Evolutionary conservation across 116 monocot genomes (phyloP).

Genomic region (Iris pallida): DNA sequence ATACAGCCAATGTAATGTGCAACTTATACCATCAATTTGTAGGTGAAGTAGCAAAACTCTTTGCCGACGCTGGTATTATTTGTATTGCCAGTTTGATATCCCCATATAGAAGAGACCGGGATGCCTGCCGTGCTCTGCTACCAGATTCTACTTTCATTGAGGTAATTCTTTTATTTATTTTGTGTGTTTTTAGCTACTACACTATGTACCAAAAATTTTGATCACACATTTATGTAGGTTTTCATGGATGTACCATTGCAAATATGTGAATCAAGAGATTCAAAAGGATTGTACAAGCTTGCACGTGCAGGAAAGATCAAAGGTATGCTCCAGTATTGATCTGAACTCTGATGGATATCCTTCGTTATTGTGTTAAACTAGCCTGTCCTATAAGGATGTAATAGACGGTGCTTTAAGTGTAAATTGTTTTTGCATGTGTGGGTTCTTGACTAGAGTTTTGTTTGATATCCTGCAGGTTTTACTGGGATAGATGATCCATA

Average conservation of each 20-base stretch:
- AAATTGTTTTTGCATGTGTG: too few species aligned
- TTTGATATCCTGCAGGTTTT: neutral
- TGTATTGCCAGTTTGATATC: constrained; percentile 96
- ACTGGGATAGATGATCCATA: too few species aligned
- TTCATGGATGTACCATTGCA: constrained; percentile 79
- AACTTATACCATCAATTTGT: neutral
- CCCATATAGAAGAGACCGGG: constrained; percentile 79
- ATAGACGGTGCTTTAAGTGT: too few species aligned
- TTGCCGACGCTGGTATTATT: constrained; percentile 92
- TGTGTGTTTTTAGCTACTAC: constrained; percentile 1
- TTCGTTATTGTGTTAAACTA: too few species aligned
- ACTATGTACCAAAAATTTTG: neutral
- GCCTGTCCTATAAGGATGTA: too few species aligned
- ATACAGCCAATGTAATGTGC: too few species aligned
- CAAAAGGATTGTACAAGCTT: constrained; percentile 91
- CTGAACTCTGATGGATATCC: too few species aligned
- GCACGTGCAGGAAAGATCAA: constrained; percentile 90
- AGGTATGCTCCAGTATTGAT: constrained; percentile 28
- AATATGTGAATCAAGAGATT: constrained; percentile 92
- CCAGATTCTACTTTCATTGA: constrained; percentile 75
- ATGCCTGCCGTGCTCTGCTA: constrained; percentile 73
- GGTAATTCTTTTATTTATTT: constrained; percentile 31
- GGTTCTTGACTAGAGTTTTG: too few species aligned
- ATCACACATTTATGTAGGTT: constrained; percentile 37
- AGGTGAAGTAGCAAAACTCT: constrained; percentile 95